These are phyloP conservation scores for Pterulicium gracile DNA, from an alignment of 1,284 basidiomycete species.

Conservation along the genomic window DNA sequence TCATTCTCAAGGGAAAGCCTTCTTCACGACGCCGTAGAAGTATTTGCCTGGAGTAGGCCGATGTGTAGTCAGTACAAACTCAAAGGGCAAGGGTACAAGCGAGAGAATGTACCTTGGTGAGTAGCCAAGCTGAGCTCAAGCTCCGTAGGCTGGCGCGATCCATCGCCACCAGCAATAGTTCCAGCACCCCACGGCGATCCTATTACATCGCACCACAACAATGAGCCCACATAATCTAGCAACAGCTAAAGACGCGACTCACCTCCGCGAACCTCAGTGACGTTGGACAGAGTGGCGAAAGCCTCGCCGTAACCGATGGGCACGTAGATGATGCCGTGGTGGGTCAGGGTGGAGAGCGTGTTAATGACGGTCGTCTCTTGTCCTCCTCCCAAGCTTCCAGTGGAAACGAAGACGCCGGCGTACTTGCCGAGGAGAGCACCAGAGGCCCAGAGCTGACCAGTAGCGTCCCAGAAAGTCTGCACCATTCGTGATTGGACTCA, in stretches of 20 bases:
- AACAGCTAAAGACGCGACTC: too few species aligned
- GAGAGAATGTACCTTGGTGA: background rate
- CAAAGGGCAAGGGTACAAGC: background rate
- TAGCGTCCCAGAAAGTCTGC: slow-evolving; percentile 74
- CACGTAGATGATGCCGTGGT: slow-evolving; percentile 75
- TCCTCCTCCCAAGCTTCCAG: slow-evolving; percentile 56
- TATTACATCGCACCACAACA: too few species aligned
- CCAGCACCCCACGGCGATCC: background rate
- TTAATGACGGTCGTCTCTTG: slow-evolving; percentile 63
- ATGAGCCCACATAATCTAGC: too few species aligned
- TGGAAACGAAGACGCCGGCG: slow-evolving; percentile 63
- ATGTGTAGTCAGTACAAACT: background rate
- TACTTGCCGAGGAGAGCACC: slow-evolving; percentile 77
- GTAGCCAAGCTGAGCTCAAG: background rate
- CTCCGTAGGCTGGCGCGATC: background rate
- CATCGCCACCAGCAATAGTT: background rate
- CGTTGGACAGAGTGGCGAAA: slow-evolving; percentile 45
- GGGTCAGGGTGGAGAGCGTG: slow-evolving; percentile 62
- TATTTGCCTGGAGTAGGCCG: background rate
- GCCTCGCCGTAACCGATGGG: slow-evolving; percentile 66
- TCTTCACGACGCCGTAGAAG: background rate
- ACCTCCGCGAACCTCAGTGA: slow-evolving; percentile 65
- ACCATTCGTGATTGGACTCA: background rate
- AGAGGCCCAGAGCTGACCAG: slow-evolving; percentile 65
- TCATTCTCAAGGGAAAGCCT: slow-evolving; percentile 9